Percentiles rank a stretch among this genome's conserved stretches.
These are phyloP conservation scores for Endothia cerciana DNA, from an alignment of 2,329 filamentous ascomycete species.

Conservation along the genomic window DNA sequence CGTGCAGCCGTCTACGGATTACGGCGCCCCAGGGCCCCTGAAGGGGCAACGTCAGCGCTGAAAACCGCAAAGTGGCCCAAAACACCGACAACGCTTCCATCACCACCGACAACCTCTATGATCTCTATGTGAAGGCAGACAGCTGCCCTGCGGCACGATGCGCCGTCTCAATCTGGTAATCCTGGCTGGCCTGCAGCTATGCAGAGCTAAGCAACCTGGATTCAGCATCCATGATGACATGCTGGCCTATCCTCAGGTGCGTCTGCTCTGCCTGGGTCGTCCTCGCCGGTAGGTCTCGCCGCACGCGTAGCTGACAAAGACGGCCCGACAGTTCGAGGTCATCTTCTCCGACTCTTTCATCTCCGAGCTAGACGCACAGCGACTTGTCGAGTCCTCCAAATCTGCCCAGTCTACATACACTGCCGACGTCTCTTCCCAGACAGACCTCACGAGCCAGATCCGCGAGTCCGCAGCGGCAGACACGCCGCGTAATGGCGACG, in stretches of 20 bases:
- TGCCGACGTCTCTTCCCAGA: slow-evolving; percentile 45
- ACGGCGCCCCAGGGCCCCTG: not conserved
- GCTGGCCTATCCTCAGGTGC: slow-evolving; percentile 83
- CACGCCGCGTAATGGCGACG: slow-evolving; percentile 34
- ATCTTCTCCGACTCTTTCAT: slow-evolving; percentile 75
- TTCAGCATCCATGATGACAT: slow-evolving; percentile 92
- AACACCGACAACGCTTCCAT: not conserved
- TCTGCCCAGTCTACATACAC: slow-evolving; percentile 42
- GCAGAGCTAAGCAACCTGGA: slow-evolving; percentile 52
- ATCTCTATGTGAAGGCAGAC: slow-evolving; percentile 40
- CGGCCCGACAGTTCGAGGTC: slow-evolving; percentile 70
- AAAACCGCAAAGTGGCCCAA: slow-evolving; percentile 28
- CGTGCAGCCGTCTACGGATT: not conserved
- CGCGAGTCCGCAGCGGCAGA: slow-evolving; percentile 42
- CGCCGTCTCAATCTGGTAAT: slow-evolving; percentile 52
- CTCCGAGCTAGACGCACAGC: slow-evolving; percentile 69
- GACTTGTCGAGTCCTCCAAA: slow-evolving; percentile 53
- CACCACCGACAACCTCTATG: slow-evolving; percentile 9
- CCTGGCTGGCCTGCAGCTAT: slow-evolving; percentile 50
- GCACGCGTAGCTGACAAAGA: not conserved
- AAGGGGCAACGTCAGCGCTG: slow-evolving; percentile 25
- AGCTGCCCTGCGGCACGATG: slow-evolving; percentile 48
- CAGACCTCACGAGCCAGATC: slow-evolving; percentile 43
- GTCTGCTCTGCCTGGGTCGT: slow-evolving; percentile 28
- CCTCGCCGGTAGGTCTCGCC: not conserved